phyloP scores from a whole-genome alignment of 2,329 filamentous ascomycete genomes.

The Cordyceps javanica region DNA sequence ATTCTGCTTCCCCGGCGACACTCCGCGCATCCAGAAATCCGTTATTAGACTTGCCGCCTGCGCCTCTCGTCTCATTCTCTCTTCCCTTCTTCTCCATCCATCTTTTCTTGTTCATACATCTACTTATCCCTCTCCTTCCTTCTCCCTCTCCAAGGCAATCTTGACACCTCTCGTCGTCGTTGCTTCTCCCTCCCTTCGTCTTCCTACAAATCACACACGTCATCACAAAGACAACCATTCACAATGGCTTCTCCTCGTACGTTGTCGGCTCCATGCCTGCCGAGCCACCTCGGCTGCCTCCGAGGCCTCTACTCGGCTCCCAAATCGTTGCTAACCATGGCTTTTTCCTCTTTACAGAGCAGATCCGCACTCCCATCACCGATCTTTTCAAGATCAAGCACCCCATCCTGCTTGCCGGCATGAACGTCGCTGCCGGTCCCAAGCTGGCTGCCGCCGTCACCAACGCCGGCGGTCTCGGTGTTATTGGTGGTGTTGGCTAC shows the following conservation, averaged over 20 bases:
- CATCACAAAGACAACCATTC: constrained; percentile 2
- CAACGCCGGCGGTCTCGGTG: constrained; percentile 92
- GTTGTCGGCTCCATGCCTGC: background rate
- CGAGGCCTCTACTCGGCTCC: background rate
- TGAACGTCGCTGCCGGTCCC: constrained; percentile 97
- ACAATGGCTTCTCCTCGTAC: constrained; percentile 13
- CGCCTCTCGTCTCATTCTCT: background rate
- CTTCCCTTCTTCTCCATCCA: constrained; percentile 12
- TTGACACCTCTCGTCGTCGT: background rate
- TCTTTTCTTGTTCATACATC: constrained; percentile 13
- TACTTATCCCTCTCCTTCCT: background rate
- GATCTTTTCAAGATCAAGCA: constrained; percentile 98
- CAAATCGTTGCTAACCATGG: background rate
- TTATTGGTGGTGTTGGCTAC: constrained; percentile 93
- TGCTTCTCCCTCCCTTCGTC: background rate
- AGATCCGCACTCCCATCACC: constrained; percentile 82
- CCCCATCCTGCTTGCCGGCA: constrained; percentile 89
- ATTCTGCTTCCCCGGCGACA: background rate
- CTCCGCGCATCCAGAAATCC: constrained; percentile 5
- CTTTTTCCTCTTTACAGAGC: constrained; percentile 23
- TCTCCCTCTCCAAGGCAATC: constrained; percentile 1
- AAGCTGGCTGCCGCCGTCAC: constrained; percentile 95
- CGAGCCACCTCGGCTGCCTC: background rate
- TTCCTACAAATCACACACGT: background rate
- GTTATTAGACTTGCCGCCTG: constrained; percentile 7